Evolutionary conservation across 208 protist species (phyloP).

Genomic region (Acanthamoeba healyi): DNA sequence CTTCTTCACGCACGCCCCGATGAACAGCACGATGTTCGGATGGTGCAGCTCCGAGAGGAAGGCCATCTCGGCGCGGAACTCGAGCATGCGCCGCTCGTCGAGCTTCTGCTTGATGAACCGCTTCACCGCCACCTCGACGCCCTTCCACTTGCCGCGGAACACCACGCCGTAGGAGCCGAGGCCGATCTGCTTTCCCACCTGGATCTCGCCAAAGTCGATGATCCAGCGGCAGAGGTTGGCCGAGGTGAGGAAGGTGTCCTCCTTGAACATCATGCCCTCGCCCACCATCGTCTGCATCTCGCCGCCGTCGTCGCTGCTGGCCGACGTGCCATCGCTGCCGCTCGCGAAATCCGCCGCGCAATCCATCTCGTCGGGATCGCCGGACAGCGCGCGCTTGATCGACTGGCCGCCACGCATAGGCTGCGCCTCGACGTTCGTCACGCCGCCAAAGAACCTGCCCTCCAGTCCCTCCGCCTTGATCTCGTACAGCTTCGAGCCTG

Average conservation of each 20-base stretch:
- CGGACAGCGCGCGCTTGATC: not conserved
- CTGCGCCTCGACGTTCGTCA: not conserved
- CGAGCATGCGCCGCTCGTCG: conserved; percentile 25
- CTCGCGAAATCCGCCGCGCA: not conserved
- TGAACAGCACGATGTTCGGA: conserved; percentile 72
- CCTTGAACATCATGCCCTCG: conserved; percentile 57
- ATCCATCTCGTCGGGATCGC: not conserved
- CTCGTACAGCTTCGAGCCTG: conserved; percentile 50
- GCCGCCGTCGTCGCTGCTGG: not conserved
- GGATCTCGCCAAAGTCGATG: conserved; percentile 49
- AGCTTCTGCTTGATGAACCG: conserved; percentile 75
- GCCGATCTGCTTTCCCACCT: conserved; percentile 57
- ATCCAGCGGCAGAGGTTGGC: conserved; percentile 66
- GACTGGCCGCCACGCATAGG: not conserved
- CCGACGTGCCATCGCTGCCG: not conserved
- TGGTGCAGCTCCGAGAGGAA: conserved; percentile 67
- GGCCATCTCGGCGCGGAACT: conserved; percentile 75
- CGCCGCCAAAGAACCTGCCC: conserved; percentile 58
- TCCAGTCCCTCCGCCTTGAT: conserved; percentile 13
- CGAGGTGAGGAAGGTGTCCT: conserved; percentile 56
- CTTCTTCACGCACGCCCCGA: conserved; percentile 69
- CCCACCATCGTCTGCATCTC: conserved; percentile 6
- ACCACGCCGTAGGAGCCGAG: conserved; percentile 57
- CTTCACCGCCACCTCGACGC: conserved; percentile 71
- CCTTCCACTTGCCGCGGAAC: conserved; percentile 65